Evolutionary conservation across 768 basidiomycete genomes (phyloP).

Genomic region (Termitomyces sp.): DNA sequence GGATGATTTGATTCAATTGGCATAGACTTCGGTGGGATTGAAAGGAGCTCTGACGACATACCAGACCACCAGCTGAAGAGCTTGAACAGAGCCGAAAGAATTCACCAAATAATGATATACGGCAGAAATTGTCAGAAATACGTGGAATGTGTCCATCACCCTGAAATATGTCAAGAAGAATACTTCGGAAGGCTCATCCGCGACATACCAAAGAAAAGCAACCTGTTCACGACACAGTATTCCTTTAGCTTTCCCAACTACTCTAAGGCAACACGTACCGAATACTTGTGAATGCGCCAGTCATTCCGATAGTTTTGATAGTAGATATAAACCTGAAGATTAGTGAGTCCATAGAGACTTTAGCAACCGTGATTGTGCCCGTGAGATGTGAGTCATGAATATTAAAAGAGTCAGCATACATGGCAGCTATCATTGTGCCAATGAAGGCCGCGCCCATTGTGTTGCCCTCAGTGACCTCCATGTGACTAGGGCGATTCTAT

Average conservation of each 20-base stretch:
- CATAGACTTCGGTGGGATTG: neutral
- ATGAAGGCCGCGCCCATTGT: conserved; percentile 29
- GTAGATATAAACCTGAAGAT: conserved; percentile 23
- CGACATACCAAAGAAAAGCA: conserved; percentile 20
- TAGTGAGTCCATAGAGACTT: conserved; percentile 20
- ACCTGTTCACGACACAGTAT: conserved; percentile 12
- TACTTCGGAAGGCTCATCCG: neutral
- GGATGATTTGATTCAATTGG: neutral
- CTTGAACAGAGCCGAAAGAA: conserved; percentile 21
- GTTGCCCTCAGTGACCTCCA: conserved; percentile 19
- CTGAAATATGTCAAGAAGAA: conserved; percentile 3
- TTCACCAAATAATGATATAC: conserved; percentile 26
- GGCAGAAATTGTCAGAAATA: conserved; percentile 22
- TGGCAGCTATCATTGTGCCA: conserved; percentile 22
- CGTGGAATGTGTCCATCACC: conserved; percentile 24
- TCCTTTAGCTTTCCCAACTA: neutral
- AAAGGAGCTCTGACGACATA: conserved; percentile 2
- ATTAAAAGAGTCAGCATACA: conserved; percentile 18
- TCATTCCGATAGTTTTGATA: conserved; percentile 22
- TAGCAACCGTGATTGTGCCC: neutral
- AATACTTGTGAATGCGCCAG: conserved; percentile 19
- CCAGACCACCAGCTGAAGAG: conserved; percentile 13
- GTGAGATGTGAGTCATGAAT: neutral
- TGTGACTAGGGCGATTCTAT: neutral
- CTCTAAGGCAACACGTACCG: conserved; percentile 10